phyloP scores from a whole-genome alignment of 371 early-diverging fungal genomes.

The Synchytrium microbalum region DNA sequence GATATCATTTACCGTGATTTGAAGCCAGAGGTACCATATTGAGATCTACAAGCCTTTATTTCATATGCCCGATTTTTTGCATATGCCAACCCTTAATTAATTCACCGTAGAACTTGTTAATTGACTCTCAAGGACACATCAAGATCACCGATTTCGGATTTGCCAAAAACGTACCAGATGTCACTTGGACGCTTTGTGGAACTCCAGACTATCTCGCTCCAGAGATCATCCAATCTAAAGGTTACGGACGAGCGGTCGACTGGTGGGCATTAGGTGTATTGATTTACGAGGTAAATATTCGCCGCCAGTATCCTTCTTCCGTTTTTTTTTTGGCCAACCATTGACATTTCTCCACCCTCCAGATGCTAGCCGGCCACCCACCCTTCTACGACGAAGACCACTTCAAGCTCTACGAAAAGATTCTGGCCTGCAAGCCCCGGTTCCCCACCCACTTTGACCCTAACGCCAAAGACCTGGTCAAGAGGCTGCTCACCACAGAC shows the following conservation, averaged over 20 bases:
- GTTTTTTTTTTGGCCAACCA: background rate
- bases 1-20: conserved; percentile 65
- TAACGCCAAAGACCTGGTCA: conserved; percentile 80
- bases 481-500: conserved; percentile 78
- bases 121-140: conserved; percentile 91
- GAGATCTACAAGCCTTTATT: too few species aligned
- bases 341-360: too few species aligned
- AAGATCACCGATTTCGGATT: conserved; percentile 99
- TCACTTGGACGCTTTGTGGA: conserved; percentile 97
- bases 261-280: conserved; percentile 95
- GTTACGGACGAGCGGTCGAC: conserved; percentile 93
- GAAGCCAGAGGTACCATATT: conserved; percentile 48
- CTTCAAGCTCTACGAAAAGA: conserved; percentile 82
- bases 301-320: background rate
- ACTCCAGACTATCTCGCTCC: conserved; percentile 99
- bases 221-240: conserved; percentile 92
- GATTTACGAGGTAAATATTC: conserved; percentile 77
- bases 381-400: conserved; percentile 95
- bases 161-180: conserved; percentile 89
- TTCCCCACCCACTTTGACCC: conserved; percentile 90
- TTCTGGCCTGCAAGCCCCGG: conserved; percentile 73
- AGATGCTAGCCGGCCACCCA: conserved; percentile 80
- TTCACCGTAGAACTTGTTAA: conserved; percentile 63
- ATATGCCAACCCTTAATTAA: background rate
- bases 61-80: too few species aligned